Conservation (phyloP, 257 asterid species). For the Cinchona pubescens region DNA sequence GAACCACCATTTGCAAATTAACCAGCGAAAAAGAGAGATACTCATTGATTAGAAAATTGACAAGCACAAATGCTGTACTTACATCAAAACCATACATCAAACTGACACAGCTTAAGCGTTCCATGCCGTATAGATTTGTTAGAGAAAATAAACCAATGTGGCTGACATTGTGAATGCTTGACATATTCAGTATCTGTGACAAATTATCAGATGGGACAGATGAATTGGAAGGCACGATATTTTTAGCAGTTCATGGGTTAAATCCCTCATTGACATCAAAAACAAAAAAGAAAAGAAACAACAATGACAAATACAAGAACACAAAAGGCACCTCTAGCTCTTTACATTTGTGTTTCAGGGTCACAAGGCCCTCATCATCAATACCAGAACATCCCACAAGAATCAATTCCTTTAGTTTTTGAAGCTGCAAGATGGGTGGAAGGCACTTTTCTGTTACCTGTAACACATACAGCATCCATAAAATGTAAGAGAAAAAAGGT, state of each 20-base stretch:
- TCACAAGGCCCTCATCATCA: slow-evolving; percentile 31
- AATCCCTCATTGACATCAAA: neutral
- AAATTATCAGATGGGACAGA: neutral
- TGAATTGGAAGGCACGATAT: neutral
- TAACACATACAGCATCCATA: neutral
- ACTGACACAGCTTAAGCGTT: slow-evolving; percentile 22
- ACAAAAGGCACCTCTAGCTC: slow-evolving; percentile 27
- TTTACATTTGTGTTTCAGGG: slow-evolving; percentile 27
- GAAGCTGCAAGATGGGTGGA: slow-evolving; percentile 28
- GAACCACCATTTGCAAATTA: slow-evolving; percentile 9
- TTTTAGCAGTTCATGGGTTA: neutral
- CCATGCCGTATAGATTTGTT: slow-evolving; percentile 21
- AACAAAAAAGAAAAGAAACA: neutral
- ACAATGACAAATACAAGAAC: neutral
- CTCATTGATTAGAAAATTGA: neutral
- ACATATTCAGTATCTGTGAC: slow-evolving; percentile 32
- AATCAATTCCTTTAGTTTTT: slow-evolving; percentile 35
- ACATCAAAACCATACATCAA: slow-evolving; percentile 28
- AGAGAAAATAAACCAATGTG: slow-evolving; percentile 27
- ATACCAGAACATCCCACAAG: slow-evolving; percentile 36
- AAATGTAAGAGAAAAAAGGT: neutral
- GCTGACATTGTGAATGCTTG: slow-evolving; percentile 28
- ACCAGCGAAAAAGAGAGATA: neutral
- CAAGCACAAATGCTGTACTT: neutral
- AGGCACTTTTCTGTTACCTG: slow-evolving; percentile 40